Base-by-base conservation (phyloP, 495 filamentous ascomycete genomes). In the Lasiosphaeria hispida region DNA sequence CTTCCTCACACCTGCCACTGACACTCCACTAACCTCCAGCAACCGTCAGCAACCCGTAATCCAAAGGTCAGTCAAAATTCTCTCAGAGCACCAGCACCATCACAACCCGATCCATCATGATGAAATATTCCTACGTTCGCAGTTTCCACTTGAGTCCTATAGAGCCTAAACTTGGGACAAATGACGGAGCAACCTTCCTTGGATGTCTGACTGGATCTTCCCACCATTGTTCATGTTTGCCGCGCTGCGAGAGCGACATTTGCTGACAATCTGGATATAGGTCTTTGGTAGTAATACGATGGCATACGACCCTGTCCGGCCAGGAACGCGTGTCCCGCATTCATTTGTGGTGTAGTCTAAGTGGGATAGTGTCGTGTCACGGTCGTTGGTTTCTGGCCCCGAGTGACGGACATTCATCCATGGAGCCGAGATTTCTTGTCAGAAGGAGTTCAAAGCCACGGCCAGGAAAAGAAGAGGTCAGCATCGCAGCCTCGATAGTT, bases 61-160 rank as follows among this genome's bases (percentile, higher is more conserved):
- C 42, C 60, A 7, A 55, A 69, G 64, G 64, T 71, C 48, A 64
- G 61, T 67, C 34, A 23, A 53, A 51, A 52, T 48, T 55, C 58
- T 58, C 38, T 50, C 53, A 38, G 5, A 34, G 43, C 51, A 39
- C 43, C 23, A n/a, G 17, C 17, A 17, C 11, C 10, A 17, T 10
- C 18, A 11, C 37, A 51, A 49, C 51, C 58, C 52, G 56, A 72
- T 76, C 60, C 62, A 75, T 78, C 77, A 84, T 85, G 82, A 69
- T 67, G 54, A 61, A 68, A 83, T 77, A 59, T 77, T 72, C 72
- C 74, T 70, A 79, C 76, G 82, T 84, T 86, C 83, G 83, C 83
- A 85, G 82, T 85, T 85, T 86, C 78, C 82, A 84, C 83, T 81
- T 72, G 78, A 86, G 81, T 72, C 80, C 77, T 72, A 65, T 63